A percentile compares a stretch with the other conserved stretches of the same genome.
Evolutionary conservation across 805 yeast species (phyloP).

Genomic region (Sugiyamaella valdiviana): DNA sequence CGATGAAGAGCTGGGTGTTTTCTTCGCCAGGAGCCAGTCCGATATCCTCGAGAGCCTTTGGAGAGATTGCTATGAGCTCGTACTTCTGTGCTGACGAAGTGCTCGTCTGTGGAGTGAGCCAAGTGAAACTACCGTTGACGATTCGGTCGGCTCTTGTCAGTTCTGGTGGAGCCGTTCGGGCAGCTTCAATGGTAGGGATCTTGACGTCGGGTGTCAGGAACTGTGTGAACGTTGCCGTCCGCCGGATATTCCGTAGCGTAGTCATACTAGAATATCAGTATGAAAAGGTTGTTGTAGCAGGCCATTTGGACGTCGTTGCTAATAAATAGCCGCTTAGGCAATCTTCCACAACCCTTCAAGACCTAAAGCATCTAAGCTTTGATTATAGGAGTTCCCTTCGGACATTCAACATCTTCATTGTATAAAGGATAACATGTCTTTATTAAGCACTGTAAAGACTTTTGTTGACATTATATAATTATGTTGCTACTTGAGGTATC

Average conservation of each 20-base stretch:
- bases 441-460: no score
- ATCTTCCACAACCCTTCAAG: no score
- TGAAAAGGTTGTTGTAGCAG: no score
- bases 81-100: slow-evolving; percentile 29
- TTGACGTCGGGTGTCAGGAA: slow-evolving; percentile 33
- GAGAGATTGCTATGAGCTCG: slow-evolving; percentile 51
- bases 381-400: no score
- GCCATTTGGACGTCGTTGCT: no score
- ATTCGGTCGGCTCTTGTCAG: slow-evolving; percentile 48
- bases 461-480: no score
- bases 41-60: slow-evolving; percentile 54
- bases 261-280: not conserved
- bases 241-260: slow-evolving; percentile 13
- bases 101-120: slow-evolving; percentile 51
- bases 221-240: slow-evolving; percentile 30
- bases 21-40: slow-evolving; percentile 42
- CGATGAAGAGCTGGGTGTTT: slow-evolving; percentile 42
- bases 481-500: no score
- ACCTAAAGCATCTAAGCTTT: no score
- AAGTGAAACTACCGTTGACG: slow-evolving; percentile 64
- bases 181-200: slow-evolving; percentile 35
- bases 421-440: no score
- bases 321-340: no score
- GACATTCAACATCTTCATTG: no score
- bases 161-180: slow-evolving; percentile 27